Percentiles rank a stretch among this genome's conserved stretches.
Conservation (phyloP, 805 yeast genomes). For the Dipodascus albidus region DNA sequence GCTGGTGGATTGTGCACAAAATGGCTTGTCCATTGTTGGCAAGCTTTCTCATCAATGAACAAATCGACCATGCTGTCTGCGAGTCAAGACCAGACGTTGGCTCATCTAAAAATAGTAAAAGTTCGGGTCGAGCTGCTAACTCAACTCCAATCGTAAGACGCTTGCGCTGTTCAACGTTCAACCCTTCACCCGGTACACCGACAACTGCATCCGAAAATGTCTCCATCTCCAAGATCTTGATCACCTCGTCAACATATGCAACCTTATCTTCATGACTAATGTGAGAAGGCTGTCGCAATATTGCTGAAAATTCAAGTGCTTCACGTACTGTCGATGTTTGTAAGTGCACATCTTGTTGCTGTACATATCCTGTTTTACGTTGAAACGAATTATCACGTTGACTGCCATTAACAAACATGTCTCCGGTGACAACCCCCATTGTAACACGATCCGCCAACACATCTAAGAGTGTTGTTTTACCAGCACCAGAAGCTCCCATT, state of each 20-base stretch:
- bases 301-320: slow-evolving; percentile 55
- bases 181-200: slow-evolving; percentile 64
- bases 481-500: slow-evolving; percentile 75
- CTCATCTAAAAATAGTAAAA: slow-evolving; percentile 51
- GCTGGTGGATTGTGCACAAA: slow-evolving; percentile 73
- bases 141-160: slow-evolving; percentile 57
- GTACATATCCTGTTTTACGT: slow-evolving; percentile 60
- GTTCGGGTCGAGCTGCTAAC: slow-evolving; percentile 51
- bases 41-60: slow-evolving; percentile 47
- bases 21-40: slow-evolving; percentile 54
- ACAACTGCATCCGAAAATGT: slow-evolving; percentile 60
- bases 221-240: slow-evolving; percentile 51
- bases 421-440: slow-evolving; percentile 60
- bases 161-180: slow-evolving; percentile 52
- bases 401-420: slow-evolving; percentile 54
- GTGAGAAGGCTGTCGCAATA: slow-evolving; percentile 48
- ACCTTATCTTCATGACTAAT: slow-evolving; percentile 46
- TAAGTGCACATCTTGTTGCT: slow-evolving; percentile 66
- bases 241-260: slow-evolving; percentile 54
- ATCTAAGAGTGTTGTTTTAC: slow-evolving; percentile 65
- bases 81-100: slow-evolving; percentile 63
- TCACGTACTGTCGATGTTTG: slow-evolving; percentile 60
- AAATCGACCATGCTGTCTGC: slow-evolving; percentile 57
- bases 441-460: slow-evolving; percentile 61
- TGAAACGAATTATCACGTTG: slow-evolving; percentile 51